Percentiles rank a stretch among this genome's conserved stretches.
Conservation (phyloP, 495 filamentous ascomycete genomes). For the Xylaria scruposa region DNA sequence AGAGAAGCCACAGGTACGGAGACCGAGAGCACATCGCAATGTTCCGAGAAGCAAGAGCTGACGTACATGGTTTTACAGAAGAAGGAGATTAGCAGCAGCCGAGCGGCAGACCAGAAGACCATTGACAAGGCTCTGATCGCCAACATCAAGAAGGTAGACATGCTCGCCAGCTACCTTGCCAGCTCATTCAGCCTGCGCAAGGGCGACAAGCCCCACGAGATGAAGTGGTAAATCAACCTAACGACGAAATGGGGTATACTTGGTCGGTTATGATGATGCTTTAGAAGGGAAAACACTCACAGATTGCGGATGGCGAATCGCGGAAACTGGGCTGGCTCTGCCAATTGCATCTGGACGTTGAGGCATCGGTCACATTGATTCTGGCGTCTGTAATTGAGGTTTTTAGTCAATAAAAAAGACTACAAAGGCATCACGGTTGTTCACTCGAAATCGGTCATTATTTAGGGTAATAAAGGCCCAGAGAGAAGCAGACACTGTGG, state of each 20-base stretch:
- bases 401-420: constrained; percentile 60
- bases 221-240: constrained; percentile 74
- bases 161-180: constrained; percentile 87
- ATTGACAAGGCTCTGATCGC: constrained; percentile 91
- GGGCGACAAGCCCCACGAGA: constrained; percentile 98
- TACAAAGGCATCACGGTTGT: constrained; percentile 35
- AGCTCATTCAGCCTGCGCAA: constrained; percentile 94
- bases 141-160: constrained; percentile 93
- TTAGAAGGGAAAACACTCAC: constrained; percentile 44
- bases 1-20: constrained; percentile 91
- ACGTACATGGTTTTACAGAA: constrained; percentile 67
- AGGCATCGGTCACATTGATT: constrained; percentile 62
- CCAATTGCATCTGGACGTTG: constrained; percentile 64
- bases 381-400: constrained; percentile 66
- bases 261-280: constrained; percentile 39
- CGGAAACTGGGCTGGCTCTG: constrained; percentile 56
- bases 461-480: background rate
- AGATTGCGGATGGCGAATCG: constrained; percentile 49
- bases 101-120: constrained; percentile 95
- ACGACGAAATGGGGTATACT: constrained; percentile 30
- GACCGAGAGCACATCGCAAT: constrained; percentile 12
- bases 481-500: background rate
- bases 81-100: constrained; percentile 88
- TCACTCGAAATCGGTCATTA: constrained; percentile 1
- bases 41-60: constrained; percentile 4